Base-by-base conservation (phyloP, 345 rosid species). In the Cochlearia excelsa region DNA sequence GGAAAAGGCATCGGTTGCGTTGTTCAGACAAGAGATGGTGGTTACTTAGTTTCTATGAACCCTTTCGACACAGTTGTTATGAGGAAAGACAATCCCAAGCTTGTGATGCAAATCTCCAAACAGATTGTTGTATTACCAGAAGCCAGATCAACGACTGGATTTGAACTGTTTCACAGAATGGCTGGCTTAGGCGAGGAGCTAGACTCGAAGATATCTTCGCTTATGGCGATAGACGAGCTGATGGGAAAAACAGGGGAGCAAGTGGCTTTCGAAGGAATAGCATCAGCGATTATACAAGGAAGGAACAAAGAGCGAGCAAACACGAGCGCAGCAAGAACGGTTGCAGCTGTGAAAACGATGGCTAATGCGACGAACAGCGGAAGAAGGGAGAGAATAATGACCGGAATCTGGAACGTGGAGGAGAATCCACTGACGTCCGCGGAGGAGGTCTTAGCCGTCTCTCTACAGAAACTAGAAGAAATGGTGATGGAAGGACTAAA, bases 241-340 rank as follows among this genome's bases (percentile, higher is more conserved):
- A 72, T 77, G 31, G 98, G 95, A 10, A 92, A 92, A 72, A 86
- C 98, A 6, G 98, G 97, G 1, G 97, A 92, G 38, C 98, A 88
- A 75, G 80, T 92, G 52, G 98, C 98, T 53, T 92, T 92, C 11
- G 98, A 92, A 72, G 98, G 98, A 30, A 82, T 92, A 47, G 98
- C 98, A 10, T 88, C 95, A 3, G 91, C 94, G 9, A 84, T 92
- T 76, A 86, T 92, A 62, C 97, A 88, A 41, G 96, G 97, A 28
- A 81, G 98, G 73, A 86, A 79, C 75, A 92, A 82, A 73, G 98
- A 92, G 73, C 84, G 84, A 9, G 97, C 95, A 1, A 84, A 80
- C 57, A 83, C 98, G 3, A 92, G 86, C 43, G 98, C 98, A 6
- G 94, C 93, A 26, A 82, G 94, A 2, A 84, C 90, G 37, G 61